Percentiles rank a stretch among this genome's conserved stretches.
These are phyloP conservation scores for Setaria viridis DNA, from an alignment of 202 grass and related monocot species.

Conservation along the genomic window DNA sequence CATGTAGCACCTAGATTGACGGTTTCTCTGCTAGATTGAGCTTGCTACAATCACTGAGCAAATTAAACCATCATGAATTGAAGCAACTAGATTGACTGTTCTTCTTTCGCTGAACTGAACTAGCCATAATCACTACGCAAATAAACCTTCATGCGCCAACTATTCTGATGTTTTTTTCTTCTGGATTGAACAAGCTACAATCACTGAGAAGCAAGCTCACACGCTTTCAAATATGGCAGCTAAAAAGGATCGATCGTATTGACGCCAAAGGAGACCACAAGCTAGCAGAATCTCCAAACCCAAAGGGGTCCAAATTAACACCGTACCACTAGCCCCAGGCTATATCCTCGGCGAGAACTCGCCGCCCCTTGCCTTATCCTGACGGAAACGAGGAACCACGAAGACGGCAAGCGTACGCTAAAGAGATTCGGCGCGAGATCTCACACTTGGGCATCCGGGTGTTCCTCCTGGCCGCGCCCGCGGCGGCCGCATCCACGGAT, in stretches of 20 bases:
- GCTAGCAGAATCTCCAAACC: neutral
- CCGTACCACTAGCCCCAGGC: neutral
- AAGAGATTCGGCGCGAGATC: slow-evolving; percentile 46
- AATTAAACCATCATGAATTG: neutral
- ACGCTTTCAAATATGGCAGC: neutral
- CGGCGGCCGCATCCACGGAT: slow-evolving; percentile 58
- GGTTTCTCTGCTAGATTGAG: neutral
- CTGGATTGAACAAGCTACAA: neutral
- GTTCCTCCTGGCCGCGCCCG: slow-evolving; percentile 56
- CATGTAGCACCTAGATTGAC: neutral
- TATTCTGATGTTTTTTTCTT: neutral
- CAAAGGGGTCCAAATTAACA: slow-evolving; percentile 17
- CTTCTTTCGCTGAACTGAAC: neutral
- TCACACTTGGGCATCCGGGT: slow-evolving; percentile 82
- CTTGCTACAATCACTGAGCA: neutral
- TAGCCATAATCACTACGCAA: neutral
- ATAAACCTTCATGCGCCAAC: neutral
- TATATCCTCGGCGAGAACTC: neutral
- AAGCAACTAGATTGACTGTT: slow-evolving; percentile 5
- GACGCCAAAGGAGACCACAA: neutral
- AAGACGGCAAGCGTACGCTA: neutral
- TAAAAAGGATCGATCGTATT: too few relatives aligned
- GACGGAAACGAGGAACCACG: neutral
- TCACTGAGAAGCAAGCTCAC: neutral
- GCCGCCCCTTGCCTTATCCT: neutral